phyloP scores from a whole-genome alignment of 2,329 filamentous ascomycete genomes.

The Orbilia quercus region DNA sequence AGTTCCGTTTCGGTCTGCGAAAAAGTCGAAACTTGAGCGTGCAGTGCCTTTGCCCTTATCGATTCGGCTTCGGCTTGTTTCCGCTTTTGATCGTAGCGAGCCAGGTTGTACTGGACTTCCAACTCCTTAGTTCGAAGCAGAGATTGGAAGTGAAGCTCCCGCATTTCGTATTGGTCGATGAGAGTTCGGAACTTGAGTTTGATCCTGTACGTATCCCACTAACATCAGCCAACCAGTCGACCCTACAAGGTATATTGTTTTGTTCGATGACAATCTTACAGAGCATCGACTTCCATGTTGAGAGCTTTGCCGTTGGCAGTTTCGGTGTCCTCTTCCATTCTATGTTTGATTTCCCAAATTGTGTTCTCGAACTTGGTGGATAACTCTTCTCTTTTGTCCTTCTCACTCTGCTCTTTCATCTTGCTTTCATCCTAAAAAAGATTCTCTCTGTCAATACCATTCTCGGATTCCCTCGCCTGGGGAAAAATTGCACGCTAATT shows the following conservation, averaged over 20 bases:
- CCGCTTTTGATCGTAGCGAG: conserved; percentile 87
- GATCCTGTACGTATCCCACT: conserved; percentile 69
- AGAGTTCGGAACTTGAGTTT: conserved; percentile 92
- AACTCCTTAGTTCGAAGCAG: conserved; percentile 93
- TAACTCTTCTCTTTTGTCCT: conserved; percentile 75
- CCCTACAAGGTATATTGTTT: neutral
- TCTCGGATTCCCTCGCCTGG: neutral
- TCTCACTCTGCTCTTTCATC: conserved; percentile 85
- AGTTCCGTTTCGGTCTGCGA: conserved; percentile 95
- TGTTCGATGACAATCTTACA: conserved; percentile 69
- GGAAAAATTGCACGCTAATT: neutral
- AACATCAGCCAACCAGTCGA: conserved; percentile 16
- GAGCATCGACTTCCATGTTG: conserved; percentile 87
- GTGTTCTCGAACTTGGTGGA: conserved; percentile 60
- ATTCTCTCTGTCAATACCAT: conserved; percentile 33
- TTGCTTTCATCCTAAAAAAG: conserved; percentile 83
- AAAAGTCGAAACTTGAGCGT: conserved; percentile 91
- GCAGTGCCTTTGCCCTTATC: conserved; percentile 82
- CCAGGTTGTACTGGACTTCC: conserved; percentile 91
- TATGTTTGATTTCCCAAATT: conserved; percentile 60
- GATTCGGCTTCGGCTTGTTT: conserved; percentile 86
- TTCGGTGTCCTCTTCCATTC: conserved; percentile 78
- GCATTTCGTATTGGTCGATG: conserved; percentile 94
- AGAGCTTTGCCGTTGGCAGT: conserved; percentile 81
- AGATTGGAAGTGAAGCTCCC: conserved; percentile 92